Evolutionary conservation across 768 basidiomycete species (phyloP), one percentile per base, ranked within the genome.

Genomic region (Suillus weaverae): DNA sequence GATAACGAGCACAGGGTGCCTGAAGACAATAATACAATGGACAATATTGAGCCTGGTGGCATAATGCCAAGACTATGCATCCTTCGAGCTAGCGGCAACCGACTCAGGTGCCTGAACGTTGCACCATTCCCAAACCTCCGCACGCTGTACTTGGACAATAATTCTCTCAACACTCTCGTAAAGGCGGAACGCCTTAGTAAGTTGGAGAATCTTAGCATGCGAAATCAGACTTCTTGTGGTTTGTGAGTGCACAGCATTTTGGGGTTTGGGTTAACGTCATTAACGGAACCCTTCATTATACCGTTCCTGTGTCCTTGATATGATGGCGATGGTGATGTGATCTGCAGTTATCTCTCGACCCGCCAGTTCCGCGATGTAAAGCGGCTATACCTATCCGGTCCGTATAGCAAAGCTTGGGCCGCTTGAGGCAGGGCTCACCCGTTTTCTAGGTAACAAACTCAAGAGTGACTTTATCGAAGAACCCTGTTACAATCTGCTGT

Each of bases 91-190:
- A 95, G 91, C 81, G 85, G 87, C 72, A 99, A 99, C 78, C 83
- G 86, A 44, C 77, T 99, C 68, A 77, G 82, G 60, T 74, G 79
- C 64, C 81, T 99, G 63, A 83, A 94, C 71, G 83, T 84, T 68
- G 82, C 82, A 39, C 77, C 81, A 41, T 85, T 92, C 73, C 80
- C 85, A 3, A 89, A 87, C 75, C 78, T 98, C 71, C 87, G 95
- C 68, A 97, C 93, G 73, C 85, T 99, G 16, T 98, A 97, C 76
- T 87, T 92, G 76, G 97, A 99, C 81, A 89, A 89, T 76, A 97
- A 97, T 73, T 75, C 76, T 46, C 81, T 93, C 38, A 78, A 74
- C 38, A 72, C 79, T 55, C 74, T 91, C 59, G 75, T 71, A 54
- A 86, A 85, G 74, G 78, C 86, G 71, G 82, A 85, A 66, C 81